A percentile compares a stretch with the other conserved stretches of the same genome.
phyloP scores from a whole-genome alignment of 345 rosid genomes.

The Combretum micranthum region DNA sequence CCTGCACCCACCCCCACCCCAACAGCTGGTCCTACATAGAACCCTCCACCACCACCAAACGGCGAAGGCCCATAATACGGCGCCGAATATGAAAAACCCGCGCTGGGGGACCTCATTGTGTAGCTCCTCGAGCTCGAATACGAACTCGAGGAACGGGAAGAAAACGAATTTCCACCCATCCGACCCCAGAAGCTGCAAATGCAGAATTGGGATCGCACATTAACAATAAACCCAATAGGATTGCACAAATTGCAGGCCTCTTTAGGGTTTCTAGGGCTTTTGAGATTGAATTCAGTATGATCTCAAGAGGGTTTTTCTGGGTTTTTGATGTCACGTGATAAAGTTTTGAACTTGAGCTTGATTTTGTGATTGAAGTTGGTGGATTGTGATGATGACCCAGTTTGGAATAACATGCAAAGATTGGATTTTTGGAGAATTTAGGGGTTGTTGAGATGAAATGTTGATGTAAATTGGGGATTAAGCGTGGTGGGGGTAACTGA shows the following conservation, averaged over 20 bases:
- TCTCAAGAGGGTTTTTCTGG: conserved; percentile 25
- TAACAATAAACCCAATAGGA: conserved; percentile 54
- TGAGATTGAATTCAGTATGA: conserved; percentile 16
- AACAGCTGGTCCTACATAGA: conserved; percentile 67
- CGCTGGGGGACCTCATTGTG: conserved; percentile 33
- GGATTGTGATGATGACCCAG: background rate
- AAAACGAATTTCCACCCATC: conserved; percentile 60
- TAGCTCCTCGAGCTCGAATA: conserved; percentile 52
- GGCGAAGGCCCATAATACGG: conserved; percentile 73
- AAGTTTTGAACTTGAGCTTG: conserved; percentile 5
- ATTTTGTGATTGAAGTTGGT: background rate
- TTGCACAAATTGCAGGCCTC: conserved; percentile 54
- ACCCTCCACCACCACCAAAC: conserved; percentile 58
- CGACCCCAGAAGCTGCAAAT: conserved; percentile 86
- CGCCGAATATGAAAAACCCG: conserved; percentile 43
- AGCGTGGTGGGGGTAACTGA: conserved; percentile 13
- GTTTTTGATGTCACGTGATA: background rate
- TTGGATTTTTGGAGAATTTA: background rate
- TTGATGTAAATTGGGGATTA: background rate
- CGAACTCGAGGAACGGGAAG: conserved; percentile 44
- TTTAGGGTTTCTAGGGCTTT: conserved; percentile 38
- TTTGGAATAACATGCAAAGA: background rate
- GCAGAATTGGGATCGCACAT: conserved; percentile 49
- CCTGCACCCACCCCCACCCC: conserved; percentile 81
- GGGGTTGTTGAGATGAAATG: conserved; percentile 6